Conservation (phyloP, 1,139 yeast species). For the Diutina neorugosa region DNA sequence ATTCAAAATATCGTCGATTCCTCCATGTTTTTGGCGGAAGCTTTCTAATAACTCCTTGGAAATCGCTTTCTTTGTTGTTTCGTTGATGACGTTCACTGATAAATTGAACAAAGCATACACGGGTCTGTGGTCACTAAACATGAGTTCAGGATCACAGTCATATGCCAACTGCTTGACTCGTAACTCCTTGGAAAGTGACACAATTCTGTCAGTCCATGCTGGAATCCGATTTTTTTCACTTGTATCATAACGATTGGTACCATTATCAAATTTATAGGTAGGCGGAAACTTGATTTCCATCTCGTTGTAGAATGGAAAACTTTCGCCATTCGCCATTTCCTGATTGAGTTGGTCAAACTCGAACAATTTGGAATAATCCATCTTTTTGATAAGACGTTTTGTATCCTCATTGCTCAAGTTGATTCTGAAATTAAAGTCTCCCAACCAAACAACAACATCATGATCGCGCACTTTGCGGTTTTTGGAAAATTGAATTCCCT, state of each 20-base stretch:
- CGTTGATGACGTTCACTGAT: slow-evolving; percentile 58
- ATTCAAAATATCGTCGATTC: slow-evolving; percentile 28
- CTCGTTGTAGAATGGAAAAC: background rate
- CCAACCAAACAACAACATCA: slow-evolving; percentile 4
- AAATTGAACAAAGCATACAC: slow-evolving; percentile 56
- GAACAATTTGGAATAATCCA: background rate
- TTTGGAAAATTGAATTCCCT: slow-evolving; percentile 1
- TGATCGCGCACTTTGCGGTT: background rate
- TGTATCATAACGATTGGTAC: background rate
- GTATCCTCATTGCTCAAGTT: background rate
- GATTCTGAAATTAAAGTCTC: slow-evolving; percentile 3
- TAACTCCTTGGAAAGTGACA: background rate
- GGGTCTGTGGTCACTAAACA: slow-evolving; percentile 67
- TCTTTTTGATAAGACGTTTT: background rate
- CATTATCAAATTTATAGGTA: slow-evolving; percentile 4
- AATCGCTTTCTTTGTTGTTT: slow-evolving; percentile 42
- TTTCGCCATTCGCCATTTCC: slow-evolving; percentile 1
- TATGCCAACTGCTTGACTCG: slow-evolving; percentile 50
- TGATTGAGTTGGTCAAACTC: background rate
- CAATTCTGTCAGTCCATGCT: slow-evolving; percentile 3
- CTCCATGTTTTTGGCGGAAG: slow-evolving; percentile 34
- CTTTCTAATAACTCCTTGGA: slow-evolving; percentile 48
- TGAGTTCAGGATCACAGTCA: slow-evolving; percentile 44
- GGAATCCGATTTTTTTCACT: slow-evolving; percentile 4
- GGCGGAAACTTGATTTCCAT: slow-evolving; percentile 3